A percentile compares a stretch with the other conserved stretches of the same genome.
These are phyloP conservation scores for Picochlorum sp. DNA, from an alignment of 139 green algal genomes.

Conservation along the genomic window DNA sequence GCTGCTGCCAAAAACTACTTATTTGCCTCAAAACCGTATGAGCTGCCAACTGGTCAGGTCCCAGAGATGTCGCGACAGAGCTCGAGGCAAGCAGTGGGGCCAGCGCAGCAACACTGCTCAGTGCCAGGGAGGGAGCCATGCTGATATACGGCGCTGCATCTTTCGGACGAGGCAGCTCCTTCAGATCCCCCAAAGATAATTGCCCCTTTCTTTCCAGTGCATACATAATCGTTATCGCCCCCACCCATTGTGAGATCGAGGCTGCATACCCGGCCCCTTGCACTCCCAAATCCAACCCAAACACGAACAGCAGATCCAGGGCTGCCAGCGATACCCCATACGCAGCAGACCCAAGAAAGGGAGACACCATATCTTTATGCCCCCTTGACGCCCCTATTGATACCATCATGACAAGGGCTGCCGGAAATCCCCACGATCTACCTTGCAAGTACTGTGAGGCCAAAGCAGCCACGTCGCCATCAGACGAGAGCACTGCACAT, in stretches of 20 bases:
- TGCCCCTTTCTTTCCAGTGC: constrained; percentile 4
- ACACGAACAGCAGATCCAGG: constrained; percentile 20
- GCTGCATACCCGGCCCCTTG: constrained; percentile 46
- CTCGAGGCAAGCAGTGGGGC: constrained; percentile 18
- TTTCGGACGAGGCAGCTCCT: background rate
- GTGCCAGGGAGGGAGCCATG: constrained; percentile 7
- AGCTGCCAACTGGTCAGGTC: constrained; percentile 8
- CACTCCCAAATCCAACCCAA: constrained; percentile 43
- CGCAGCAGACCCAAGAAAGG: constrained; percentile 11
- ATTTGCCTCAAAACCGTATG: constrained; percentile 26
- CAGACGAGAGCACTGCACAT: constrained; percentile 1
- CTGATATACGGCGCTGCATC: constrained; percentile 4
- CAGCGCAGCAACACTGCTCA: constrained; percentile 20
- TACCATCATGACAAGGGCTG: constrained; percentile 24
- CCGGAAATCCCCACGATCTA: constrained; percentile 16
- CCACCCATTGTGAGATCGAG: constrained; percentile 39
- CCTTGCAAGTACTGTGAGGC: constrained; percentile 13
- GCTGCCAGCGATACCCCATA: constrained; percentile 24
- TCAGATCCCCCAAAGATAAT: constrained; percentile 10
- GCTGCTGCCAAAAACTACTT: constrained; percentile 19
- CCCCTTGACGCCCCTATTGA: constrained; percentile 7
- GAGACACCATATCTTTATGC: constrained; percentile 20
- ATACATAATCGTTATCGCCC: constrained; percentile 19
- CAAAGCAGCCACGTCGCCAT: constrained; percentile 1
- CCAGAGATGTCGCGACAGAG: constrained; percentile 12